Evolutionary conservation across 257 asterid genomes (phyloP).

Genomic region (Fraxinus quadrangulata): DNA sequence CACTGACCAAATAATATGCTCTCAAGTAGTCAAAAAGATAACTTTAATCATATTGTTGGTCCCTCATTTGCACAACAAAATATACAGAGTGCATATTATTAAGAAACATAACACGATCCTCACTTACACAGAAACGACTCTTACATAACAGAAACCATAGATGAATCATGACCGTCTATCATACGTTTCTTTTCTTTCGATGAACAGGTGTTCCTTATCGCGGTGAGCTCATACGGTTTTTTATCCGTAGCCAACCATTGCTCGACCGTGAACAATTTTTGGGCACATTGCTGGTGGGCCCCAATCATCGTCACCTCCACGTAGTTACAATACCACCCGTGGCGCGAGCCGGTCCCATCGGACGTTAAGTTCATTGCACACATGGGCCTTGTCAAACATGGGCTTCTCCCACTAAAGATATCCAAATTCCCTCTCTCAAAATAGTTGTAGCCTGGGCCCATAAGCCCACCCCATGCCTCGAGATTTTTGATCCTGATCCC

Average conservation of each 20-base stretch:
- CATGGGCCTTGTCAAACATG: slow-evolving; percentile 42
- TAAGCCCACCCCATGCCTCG: slow-evolving; percentile 59
- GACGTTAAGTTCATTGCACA: slow-evolving; percentile 60
- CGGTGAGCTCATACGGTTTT: slow-evolving; percentile 48
- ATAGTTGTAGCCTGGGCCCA: slow-evolving; percentile 56
- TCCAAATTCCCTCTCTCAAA: slow-evolving; percentile 60
- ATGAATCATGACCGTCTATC: neutral
- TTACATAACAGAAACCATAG: slow-evolving; percentile 19
- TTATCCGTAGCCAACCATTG: slow-evolving; percentile 66
- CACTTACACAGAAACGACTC: neutral
- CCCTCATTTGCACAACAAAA: too few relatives aligned
- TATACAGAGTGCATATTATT: neutral
- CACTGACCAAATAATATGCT: too few relatives aligned
- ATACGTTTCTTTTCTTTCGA: neutral
- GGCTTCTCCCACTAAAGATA: slow-evolving; percentile 57
- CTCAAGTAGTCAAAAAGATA: too few relatives aligned
- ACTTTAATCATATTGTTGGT: too few relatives aligned
- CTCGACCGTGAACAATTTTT: slow-evolving; percentile 49
- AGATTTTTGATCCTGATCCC: slow-evolving; percentile 54
- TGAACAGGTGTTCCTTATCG: slow-evolving; percentile 30
- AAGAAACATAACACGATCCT: neutral
- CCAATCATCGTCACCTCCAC: slow-evolving; percentile 56
- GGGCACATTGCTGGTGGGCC: slow-evolving; percentile 34
- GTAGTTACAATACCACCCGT: slow-evolving; percentile 62
- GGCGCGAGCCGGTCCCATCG: slow-evolving; percentile 56